Base-by-base conservation (phyloP, 164 flowering plant genomes). In the Warburgia ugandensis region DNA sequence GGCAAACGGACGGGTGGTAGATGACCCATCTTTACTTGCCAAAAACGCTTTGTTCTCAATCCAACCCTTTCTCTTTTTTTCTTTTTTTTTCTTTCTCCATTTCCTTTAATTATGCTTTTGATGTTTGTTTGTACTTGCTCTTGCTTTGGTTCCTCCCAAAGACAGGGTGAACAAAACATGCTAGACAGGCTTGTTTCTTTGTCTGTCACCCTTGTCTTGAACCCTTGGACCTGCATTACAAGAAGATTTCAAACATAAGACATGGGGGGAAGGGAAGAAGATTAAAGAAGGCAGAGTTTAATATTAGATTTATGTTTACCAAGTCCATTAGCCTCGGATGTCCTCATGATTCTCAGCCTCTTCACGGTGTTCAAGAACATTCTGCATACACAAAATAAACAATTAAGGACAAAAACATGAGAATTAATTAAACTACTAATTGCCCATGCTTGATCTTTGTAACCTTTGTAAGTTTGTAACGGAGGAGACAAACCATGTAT, bases 321-420 rank as follows among this genome's bases (percentile, higher is more conserved):
- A 31, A 86, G 81, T 52, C 90, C 86, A 54, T 73, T 83, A n/a
- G 77, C 82, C 36, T 86, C 84, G 2, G 86, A 77, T 6, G 77
- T 79, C 55, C 77, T 79, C 95, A 81, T 83, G 64, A 86, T 79
- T 59, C 88, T 70, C 26, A 86, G 88, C 70, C 87, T 73, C 61
- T 61, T 83, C 45, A 70, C 86, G 19, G 86, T 76, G 70, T 48
- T 59, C 25, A 83, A 72, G 61, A 86, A 86, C 95, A 86, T 79
- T 76, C 91, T 86, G 41, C 2, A 52, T 23, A 32, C 14, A 65
- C 23, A 51, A n/a, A n/a, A n/a, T n/a, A n/a, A 21, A 22, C 29
- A 30, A 45, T 13, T 13, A 36, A 44, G n/a, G 29, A 37, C n/a
- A 16, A 4, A 57, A 4, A 38, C 1, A 23, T 11, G 16, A 23